phyloP scores from a whole-genome alignment of 257 asterid genomes.

The Solanum chiquidenum region DNA sequence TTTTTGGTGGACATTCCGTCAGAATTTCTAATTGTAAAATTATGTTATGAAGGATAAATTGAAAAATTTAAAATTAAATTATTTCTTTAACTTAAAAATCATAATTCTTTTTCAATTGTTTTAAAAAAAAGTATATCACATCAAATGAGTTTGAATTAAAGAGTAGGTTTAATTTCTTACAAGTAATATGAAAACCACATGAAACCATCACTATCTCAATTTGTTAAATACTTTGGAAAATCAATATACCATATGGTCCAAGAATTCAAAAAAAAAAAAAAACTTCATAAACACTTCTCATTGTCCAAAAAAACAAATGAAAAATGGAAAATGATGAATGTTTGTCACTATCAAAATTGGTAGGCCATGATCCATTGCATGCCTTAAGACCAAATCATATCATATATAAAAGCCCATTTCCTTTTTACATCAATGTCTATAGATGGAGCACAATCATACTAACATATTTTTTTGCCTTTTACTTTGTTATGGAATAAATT shows the following conservation, averaged over 20 bases:
- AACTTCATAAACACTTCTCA: background rate
- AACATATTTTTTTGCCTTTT: background rate
- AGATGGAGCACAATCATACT: background rate
- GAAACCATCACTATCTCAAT: background rate
- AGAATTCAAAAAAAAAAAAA: background rate
- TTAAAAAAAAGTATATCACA: background rate
- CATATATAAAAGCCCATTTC: background rate
- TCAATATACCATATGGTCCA: background rate
- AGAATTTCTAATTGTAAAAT: background rate
- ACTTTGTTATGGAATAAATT: background rate
- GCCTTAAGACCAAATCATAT: background rate
- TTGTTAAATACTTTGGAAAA: background rate
- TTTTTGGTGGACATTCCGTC: background rate
- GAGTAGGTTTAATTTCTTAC: background rate
- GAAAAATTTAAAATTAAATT: background rate
- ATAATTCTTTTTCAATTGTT: background rate
- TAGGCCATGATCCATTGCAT: slow-evolving; percentile 1
- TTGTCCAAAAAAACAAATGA: background rate
- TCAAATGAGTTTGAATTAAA: background rate
- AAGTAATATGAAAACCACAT: background rate
- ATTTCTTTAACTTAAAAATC: background rate
- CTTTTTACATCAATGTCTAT: background rate
- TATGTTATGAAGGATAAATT: background rate
- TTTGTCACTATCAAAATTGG: background rate
- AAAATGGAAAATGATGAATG: background rate